Evolutionary conservation across 1,139 yeast species (phyloP), one percentile per base, ranked within the genome.

Genomic region (Zygotorulaspora mrakii): DNA sequence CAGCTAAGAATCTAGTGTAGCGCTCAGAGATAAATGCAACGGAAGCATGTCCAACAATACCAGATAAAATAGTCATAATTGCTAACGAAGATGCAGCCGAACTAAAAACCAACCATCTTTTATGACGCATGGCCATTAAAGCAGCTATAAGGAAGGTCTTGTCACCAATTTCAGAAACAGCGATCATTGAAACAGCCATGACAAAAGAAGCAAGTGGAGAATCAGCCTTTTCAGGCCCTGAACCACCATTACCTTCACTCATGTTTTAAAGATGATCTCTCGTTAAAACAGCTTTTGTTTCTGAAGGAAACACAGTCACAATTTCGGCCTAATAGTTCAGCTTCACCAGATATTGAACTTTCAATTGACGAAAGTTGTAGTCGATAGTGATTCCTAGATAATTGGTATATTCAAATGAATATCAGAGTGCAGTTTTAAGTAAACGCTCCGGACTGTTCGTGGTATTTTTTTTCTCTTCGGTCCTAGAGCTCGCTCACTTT

Each of bases 101-200:
- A 8, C 88, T 71, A 59, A 91, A 89, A 12, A 91, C 98, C 33
- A 87, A 73, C 53, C 76, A 55, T 57, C 95, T 73, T 16, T 89
- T 77, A 65, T 88, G 82, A 60, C 86, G 83, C 98, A 94, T 91
- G 24, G 98, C 96, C 96, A 91, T 88, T 51, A 91, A 73, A 2
- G 97, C 97, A 20, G 98, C 96, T 53, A 94, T 88, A 52, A 91
- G 73, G 59, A 91, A 91, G 0, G 99, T 91, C 68, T 91, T 94
- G 65, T 91, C 99, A 42, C 98, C 98, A 46, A 94, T 81, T 64
- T 91, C 99, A 18, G 95, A 85, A 20, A 88, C 85, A 30, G 86
- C 68, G 58, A 91, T 91, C 98, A 91, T 91, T 3, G 88, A 77
- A 12, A 78, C 64, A 1, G 89, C 74, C 80, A 82, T 74, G 39